Evolutionary conservation across 2,329 filamentous ascomycete genomes (phyloP), one percentile per base, ranked within the genome.

Genomic region (Phaeomoniella chlamydospora): DNA sequence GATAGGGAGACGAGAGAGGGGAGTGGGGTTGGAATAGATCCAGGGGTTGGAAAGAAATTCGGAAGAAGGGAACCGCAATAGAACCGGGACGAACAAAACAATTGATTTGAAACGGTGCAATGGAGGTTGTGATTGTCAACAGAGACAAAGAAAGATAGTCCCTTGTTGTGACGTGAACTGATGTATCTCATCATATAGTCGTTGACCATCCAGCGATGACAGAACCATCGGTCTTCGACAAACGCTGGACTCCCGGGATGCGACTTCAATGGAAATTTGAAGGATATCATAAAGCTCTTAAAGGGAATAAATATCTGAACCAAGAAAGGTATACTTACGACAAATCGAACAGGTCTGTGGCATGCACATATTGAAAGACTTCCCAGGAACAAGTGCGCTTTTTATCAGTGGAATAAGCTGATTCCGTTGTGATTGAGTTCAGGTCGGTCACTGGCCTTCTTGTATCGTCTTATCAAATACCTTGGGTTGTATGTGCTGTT

Each of bases 321-420:
- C 33, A 15, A 26, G 31, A 29, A 22, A 13, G 22, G 19, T 17
- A 29, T n/a, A 56, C 62, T 38, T 61, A 70, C 67, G 51, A 54
- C 68, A 72, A 18, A 53, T 65, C 31, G 54, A 47, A 51, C 68
- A 72, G 36, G 57, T 58, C 30, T 64, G 55, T 55, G 63, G 61
- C 44, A 61, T 62, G 51, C 68, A 72, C 68, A 72, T 72, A 15
- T 18, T 42, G 11, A 6, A 17, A 9, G 32, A 16, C 22, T 26
- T n/a, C n/a, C n/a, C n/a, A n/a, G n/a, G n/a, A n/a, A n/a, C n/a
- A n/a, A n/a, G n/a, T n/a, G n/a, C n/a, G n/a, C n/a, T n/a, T n/a
- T n/a, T n/a, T n/a, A n/a, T n/a, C n/a, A n/a, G n/a, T n/a, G n/a
- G n/a, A n/a, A n/a, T n/a, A n/a, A n/a, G n/a, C n/a, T n/a, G n/a